These are phyloP conservation scores for Edaphochlamys debaryana DNA, from an alignment of 139 green algal genomes.

Conservation along the genomic window DNA sequence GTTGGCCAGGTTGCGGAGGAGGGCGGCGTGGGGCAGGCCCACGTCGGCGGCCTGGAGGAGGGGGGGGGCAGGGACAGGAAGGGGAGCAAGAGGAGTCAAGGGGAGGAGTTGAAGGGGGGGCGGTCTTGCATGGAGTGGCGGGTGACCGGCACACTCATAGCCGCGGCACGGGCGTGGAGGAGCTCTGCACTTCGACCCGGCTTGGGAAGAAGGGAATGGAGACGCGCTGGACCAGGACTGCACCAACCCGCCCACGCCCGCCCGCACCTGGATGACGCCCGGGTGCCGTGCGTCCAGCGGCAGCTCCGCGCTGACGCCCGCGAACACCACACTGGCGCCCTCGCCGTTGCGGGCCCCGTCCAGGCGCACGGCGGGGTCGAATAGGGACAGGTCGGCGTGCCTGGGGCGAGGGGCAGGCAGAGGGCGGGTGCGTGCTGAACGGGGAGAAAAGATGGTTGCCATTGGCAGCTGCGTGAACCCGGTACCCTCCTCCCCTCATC, in stretches of 20 bases:
- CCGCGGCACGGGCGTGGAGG: no score
- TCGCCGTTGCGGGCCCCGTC: conserved; percentile 42
- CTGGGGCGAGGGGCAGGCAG: neutral
- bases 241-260: no score
- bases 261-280: conserved; percentile 53
- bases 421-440: neutral
- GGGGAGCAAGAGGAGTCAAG: no score
- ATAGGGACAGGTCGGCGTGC: conserved; percentile 48
- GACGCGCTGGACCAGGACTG: no score
- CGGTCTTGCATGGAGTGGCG: no score
- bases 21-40: conserved; percentile 65
- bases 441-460: neutral
- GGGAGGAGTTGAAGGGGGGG: no score
- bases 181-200: no score
- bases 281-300: conserved; percentile 17
- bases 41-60: conserved; percentile 73
- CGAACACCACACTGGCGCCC: conserved; percentile 57
- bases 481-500: neutral
- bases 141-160: no score
- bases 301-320: conserved; percentile 53
- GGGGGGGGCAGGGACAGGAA: conserved; percentile 37
- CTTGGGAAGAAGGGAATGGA: no score
- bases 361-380: conserved; percentile 43
- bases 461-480: no score
- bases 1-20: conserved; percentile 76